phyloP scores from a whole-genome alignment of 805 yeast genomes.

The Candida xyloterini region DNA sequence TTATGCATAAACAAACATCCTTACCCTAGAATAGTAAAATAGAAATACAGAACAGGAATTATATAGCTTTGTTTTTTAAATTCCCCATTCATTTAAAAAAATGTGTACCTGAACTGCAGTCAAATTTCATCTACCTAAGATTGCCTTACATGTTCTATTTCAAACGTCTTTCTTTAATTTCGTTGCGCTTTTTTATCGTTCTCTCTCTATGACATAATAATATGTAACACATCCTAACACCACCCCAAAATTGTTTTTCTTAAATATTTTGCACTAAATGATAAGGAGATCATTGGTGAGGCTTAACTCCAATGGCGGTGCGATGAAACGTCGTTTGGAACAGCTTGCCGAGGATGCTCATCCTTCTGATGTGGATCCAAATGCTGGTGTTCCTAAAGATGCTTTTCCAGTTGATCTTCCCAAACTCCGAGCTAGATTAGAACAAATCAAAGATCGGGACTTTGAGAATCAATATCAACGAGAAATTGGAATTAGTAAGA shows the following conservation, averaged over 20 bases:
- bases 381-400: conserved; percentile 31
- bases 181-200: not conserved
- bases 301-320: conserved; percentile 17
- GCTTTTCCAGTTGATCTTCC: conserved; percentile 23
- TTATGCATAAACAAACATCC: conserved; percentile 8
- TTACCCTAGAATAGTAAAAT: conserved; percentile 6
- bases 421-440: conserved; percentile 25
- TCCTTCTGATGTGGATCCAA: conserved; percentile 34
- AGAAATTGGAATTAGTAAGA: conserved; percentile 38
- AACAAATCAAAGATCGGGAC: conserved; percentile 29
- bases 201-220: not conserved
- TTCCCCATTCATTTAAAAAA: not conserved
- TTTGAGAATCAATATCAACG: conserved; percentile 40
- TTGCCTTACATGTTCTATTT: not conserved
- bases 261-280: conserved; percentile 1
- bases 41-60: conserved; percentile 5
- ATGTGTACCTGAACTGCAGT: not conserved
- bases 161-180: not conserved
- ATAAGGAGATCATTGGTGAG: conserved; percentile 1
- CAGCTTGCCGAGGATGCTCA: conserved; percentile 43
- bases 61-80: not conserved
- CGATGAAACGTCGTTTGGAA: conserved; percentile 36
- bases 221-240: conserved; percentile 3
- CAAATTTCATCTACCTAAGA: not conserved
- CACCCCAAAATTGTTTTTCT: too few species aligned